These are phyloP conservation scores for Proliferodiscus dingleyae DNA, from an alignment of 2,329 filamentous ascomycete genomes.

Conservation along the genomic window DNA sequence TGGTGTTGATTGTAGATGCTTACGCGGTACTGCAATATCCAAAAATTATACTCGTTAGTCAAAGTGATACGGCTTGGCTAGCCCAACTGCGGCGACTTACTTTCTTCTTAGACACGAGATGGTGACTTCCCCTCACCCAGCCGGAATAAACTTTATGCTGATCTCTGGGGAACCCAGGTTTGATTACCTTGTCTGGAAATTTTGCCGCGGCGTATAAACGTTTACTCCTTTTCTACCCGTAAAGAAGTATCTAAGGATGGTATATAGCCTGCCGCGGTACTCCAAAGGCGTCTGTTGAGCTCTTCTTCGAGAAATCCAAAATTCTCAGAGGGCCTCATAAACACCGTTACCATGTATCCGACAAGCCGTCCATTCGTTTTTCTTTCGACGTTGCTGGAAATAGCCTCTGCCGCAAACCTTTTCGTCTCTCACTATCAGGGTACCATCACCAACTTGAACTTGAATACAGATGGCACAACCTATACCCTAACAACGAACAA, in stretches of 20 bases:
- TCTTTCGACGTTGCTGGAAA: constrained; percentile 7
- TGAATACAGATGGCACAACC: constrained; percentile 20
- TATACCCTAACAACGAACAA: constrained; percentile 20
- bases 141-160: constrained; percentile 10
- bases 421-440: constrained; percentile 38
- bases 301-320: not conserved
- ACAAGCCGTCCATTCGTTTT: constrained; percentile 1
- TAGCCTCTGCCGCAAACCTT: constrained; percentile 13
- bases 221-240: not conserved
- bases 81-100: not conserved
- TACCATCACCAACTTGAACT: constrained; percentile 36
- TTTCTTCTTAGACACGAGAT: not conserved
- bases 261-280: not conserved
- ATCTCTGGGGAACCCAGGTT: not conserved
- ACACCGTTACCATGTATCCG: constrained; percentile 3
- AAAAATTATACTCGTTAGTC: not conserved
- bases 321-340: no score
- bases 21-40: not conserved
- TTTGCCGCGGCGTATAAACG: not conserved
- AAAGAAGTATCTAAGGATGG: not conserved
- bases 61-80: not conserved
- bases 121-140: not conserved
- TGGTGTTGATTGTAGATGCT: not conserved
- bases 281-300: not conserved
- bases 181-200: constrained; percentile 4